Evolutionary conservation across 768 basidiomycete genomes (phyloP), one percentile per base, ranked within the genome.

Genomic region (Phylloporus rhodoxanthus): DNA sequence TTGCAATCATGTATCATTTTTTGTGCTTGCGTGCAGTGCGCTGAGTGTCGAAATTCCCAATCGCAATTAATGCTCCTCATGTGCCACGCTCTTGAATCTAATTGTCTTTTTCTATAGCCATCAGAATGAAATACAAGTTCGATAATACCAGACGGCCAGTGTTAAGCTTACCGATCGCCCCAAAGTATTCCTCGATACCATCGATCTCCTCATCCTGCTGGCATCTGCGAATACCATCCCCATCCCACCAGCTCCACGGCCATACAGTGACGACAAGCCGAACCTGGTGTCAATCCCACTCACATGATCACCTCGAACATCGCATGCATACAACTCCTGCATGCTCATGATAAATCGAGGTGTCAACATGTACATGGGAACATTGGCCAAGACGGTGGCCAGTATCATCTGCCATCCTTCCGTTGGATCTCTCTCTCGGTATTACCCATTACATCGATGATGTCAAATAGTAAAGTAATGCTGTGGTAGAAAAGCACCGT

Each of bases 311-410:
- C 32, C 43, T 25, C 34, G 14, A 33, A 13, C 21, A n/a, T 25
- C 43, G 13, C 9, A 21, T 11, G 33, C 21, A 15, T 45, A 25
- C 23, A 45, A 11, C 33, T 33, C 23, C 32, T 33, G 43, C 8
- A 45, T 15, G 32, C 19, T 45, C 11, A 45, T 37, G 23, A 56
- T 41, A 19, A 56, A 51, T 17, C 49, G 45, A 28, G 45, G 45
- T 3, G 34, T 17, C 11, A 46, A 17, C 7, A 26, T 37, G 36
- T 46, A 46, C 17, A 46, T 17, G 36, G 45, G 45, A 15, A 33
- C 11, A 45, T 23, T 8, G n/a, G 9, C 23, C 33, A 45, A 3
- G 44, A 45, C 11, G n/a, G 15, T 2, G 15, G 23, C 10, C 4
- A 45, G 21, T 10, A 26, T 14, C n/a, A 28, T 17, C 44, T 5